These are phyloP conservation scores for Fraxinus anomala DNA, from an alignment of 257 asterid species.

Conservation along the genomic window DNA sequence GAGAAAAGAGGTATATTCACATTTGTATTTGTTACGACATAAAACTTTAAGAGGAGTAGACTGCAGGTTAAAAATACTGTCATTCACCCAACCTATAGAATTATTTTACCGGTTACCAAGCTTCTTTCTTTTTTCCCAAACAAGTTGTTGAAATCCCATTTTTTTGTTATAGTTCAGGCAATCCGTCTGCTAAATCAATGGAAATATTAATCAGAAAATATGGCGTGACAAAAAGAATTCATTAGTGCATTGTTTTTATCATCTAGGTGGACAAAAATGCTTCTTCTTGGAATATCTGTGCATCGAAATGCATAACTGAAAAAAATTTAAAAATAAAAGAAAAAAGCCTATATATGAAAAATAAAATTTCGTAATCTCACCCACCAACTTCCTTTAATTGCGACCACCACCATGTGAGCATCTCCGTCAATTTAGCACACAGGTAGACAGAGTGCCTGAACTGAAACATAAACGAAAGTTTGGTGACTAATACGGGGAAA, in stretches of 20 bases:
- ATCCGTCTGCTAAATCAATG: too few species aligned
- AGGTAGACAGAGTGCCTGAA: not conserved
- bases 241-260: too few species aligned
- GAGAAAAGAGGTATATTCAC: conserved; percentile 68
- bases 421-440: not conserved
- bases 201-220: too few species aligned
- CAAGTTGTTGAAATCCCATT: too few species aligned
- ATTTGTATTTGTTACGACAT: not conserved
- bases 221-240: too few species aligned
- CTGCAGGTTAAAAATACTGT: not conserved
- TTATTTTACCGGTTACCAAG: not conserved
- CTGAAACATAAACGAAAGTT: not conserved
- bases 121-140: not conserved
- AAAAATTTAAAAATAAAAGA: too few species aligned
- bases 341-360: too few species aligned
- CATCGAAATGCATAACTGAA: too few species aligned
- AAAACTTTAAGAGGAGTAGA: not conserved
- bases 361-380: too few species aligned
- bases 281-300: too few species aligned
- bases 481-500: not conserved
- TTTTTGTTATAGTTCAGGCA: too few species aligned
- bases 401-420: not conserved
- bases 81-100: not conserved
- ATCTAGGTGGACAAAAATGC: too few species aligned
- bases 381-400: not conserved